Evolutionary conservation across 331 rosid species (phyloP).

Genomic region (Quercus phellos): DNA sequence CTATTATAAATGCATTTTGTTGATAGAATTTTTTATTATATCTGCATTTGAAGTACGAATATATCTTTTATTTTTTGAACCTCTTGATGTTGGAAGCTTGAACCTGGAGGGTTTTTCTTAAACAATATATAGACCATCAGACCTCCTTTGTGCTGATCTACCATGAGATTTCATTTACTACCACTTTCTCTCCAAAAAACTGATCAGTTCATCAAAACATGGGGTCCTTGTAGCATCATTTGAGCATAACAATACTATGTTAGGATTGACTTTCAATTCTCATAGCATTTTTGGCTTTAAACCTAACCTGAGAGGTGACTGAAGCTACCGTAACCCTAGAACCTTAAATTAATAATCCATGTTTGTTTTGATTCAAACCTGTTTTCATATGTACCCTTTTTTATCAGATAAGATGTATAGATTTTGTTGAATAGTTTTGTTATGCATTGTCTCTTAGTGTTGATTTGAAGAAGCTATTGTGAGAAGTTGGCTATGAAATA

Average conservation of each 20-base stretch:
- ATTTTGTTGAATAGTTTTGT: neutral
- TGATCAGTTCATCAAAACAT: neutral
- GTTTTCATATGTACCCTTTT: neutral
- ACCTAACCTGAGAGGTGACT: neutral
- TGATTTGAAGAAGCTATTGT: neutral
- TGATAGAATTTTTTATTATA: neutral
- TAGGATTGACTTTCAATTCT: neutral
- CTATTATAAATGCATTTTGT: constrained; percentile 8
- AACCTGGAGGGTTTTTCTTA: neutral
- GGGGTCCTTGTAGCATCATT: neutral
- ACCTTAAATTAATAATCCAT: neutral
- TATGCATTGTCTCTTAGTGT: neutral
- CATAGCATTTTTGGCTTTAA: neutral
- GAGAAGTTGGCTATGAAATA: neutral
- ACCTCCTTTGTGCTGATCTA: neutral
- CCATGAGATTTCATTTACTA: neutral
- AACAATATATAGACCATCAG: neutral
- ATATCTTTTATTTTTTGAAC: neutral
- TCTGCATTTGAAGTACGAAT: neutral
- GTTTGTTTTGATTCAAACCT: neutral
- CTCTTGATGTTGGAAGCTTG: neutral
- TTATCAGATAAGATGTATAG: neutral
- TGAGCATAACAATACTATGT: neutral
- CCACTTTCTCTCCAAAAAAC: neutral
- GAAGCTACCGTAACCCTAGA: neutral